These are phyloP conservation scores for Amanita rubescens DNA, from an alignment of 768 basidiomycete species.

Conservation along the genomic window DNA sequence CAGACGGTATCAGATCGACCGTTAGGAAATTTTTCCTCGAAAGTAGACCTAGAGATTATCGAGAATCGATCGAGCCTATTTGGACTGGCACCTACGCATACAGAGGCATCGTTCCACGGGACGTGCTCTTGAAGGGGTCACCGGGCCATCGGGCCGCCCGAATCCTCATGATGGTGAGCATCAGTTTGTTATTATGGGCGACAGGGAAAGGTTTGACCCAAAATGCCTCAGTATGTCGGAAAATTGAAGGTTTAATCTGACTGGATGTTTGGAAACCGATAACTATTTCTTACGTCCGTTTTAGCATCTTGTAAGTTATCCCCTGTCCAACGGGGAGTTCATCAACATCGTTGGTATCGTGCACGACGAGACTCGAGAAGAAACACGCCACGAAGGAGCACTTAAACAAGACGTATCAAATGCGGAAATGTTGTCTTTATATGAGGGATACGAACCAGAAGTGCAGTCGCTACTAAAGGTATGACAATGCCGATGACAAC, in stretches of 20 bases:
- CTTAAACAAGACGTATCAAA: background rate
- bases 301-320: constrained; percentile 46
- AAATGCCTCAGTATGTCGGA: constrained; percentile 17
- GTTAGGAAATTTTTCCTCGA: constrained; percentile 8
- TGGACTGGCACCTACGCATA: constrained; percentile 28
- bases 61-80: constrained; percentile 19
- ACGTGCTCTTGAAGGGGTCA: constrained; percentile 15
- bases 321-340: constrained; percentile 38
- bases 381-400: too few species aligned
- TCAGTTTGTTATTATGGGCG: too few species aligned
- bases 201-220: background rate
- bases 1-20: constrained; percentile 24
- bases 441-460: constrained; percentile 1
- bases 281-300: background rate
- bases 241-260: too few species aligned
- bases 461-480: constrained; percentile 15
- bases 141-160: constrained; percentile 18
- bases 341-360: constrained; percentile 44
- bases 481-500: background rate
- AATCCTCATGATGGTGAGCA: constrained; percentile 18
- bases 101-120: constrained; percentile 26
- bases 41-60: background rate
- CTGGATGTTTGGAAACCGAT: constrained; percentile 8
- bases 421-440: background rate
- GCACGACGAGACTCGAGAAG: background rate